Evolutionary conservation across 2,329 filamentous ascomycete genomes (phyloP), one percentile per base, ranked within the genome.

Genomic region (Macrophomina pseudophaseolina): DNA sequence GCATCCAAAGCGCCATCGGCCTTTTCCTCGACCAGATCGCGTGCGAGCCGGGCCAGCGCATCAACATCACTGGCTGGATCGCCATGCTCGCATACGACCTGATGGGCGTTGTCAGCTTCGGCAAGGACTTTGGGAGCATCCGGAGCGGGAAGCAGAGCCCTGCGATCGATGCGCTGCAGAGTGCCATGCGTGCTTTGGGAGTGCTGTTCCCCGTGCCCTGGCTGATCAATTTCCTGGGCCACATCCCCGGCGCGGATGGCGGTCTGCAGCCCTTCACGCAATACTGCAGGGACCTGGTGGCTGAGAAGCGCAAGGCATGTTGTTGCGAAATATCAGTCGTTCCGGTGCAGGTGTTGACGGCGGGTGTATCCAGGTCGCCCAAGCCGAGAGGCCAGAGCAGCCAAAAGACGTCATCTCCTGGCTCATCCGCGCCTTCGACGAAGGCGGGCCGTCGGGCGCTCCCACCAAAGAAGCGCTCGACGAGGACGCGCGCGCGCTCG

Each of bases 51-150:
- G 60, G 60, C 9, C 46, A 66, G 44, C 53, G 52, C 40, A 30
- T 52, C 32, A 60, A 66, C 51, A 28, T 51, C 23, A 60, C 64
- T 7, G 33, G 60, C 5, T 40, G 52, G 30, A 16, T 30, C 33
- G 62, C 80, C 67, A 83, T 79, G 75, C 72, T 85, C 40, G 78
- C 81, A 5, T 82, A 85, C 68, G 84, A 86, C 66, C 80, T 85
- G 67, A 85, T 86, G 80, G 82, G 82, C 14, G 81, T 84, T 67
- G 70, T 83, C 38, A 78, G 78, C 28, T 81, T 82, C 70, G 80
- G 80, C 2, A 80, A 82, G 70, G 74, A 80, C 53, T 81, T 83
- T 69, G 74, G 76, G 18, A 64, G 38, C 48, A 46, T 64, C 16
- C 8, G 12, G 7, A 8, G 6, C 5, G 16, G 14, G 3, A 52